Percentiles rank a stretch among this genome's conserved stretches.
These are phyloP conservation scores for Fusarium mangiferae DNA, from an alignment of 2,329 filamentous ascomycete genomes.

Conservation along the genomic window DNA sequence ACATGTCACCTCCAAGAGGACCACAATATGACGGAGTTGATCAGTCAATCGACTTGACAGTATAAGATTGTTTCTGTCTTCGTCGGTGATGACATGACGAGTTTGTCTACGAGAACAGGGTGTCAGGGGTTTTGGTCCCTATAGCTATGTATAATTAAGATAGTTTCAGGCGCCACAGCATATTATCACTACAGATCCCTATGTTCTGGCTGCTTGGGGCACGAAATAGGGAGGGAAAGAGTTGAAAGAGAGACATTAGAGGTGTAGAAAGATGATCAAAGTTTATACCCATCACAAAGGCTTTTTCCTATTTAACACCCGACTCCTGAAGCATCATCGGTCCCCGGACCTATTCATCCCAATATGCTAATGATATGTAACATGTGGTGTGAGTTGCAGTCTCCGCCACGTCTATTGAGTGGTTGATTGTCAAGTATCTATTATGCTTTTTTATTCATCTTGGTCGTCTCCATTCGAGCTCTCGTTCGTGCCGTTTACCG, in stretches of 20 bases:
- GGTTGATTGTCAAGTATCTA: constrained; percentile 32
- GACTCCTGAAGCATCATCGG: constrained; percentile 17
- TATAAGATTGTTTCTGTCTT: neutral
- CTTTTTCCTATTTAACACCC: constrained; percentile 17
- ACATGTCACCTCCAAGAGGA: constrained; percentile 6
- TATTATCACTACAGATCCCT: neutral
- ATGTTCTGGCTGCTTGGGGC: neutral
- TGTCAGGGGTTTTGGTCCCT: neutral
- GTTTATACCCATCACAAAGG: constrained; percentile 27
- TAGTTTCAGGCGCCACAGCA: neutral
- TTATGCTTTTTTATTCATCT: constrained; percentile 41
- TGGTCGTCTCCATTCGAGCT: constrained; percentile 34
- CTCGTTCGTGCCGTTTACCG: constrained; percentile 49
- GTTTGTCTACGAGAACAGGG: neutral
- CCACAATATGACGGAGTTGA: constrained; percentile 50
- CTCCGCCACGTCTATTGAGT: constrained; percentile 40
- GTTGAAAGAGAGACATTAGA: neutral
- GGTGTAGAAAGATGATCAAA: constrained; percentile 26
- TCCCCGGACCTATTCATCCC: constrained; percentile 3
- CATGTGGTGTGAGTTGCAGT: constrained; percentile 21
- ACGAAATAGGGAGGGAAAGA: constrained; percentile 2
- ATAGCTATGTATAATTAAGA: neutral
- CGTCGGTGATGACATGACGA: neutral
- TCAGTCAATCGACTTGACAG: constrained; percentile 34
- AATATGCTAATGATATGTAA: constrained; percentile 27